Base-by-base conservation (phyloP, 352 stramenopile genomes). In the Phytopythium helicoides region DNA sequence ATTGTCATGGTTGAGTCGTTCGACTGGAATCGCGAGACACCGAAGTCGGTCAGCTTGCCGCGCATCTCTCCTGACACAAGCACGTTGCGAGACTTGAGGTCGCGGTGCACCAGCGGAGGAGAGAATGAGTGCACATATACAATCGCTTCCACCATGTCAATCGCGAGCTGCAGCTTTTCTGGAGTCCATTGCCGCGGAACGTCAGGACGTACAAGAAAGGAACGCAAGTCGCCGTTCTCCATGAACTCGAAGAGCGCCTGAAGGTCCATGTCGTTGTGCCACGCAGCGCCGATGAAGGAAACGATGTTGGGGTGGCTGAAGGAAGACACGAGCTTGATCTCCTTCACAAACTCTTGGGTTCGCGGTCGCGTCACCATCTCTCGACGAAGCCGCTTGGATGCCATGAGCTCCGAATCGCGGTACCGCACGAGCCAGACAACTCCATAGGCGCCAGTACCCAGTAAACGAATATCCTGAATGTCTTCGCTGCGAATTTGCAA, bases 181-280 rank as follows among this genome's bases (percentile, higher is more conserved):
- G 40, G 4, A 9, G 51, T 64, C 68, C 68, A 77, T 12, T 49
- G 33, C 1, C 45, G 52, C 14, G 52, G 56, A 28, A 47, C 16
- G 11, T 39, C 47, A 15, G 47, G 50, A n/a, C 28, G 22, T 11
- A 35, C 36, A 7, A 84, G 58, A 41, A 66, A 66, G 10, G 49
- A 56, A 25, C 68, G 73, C 47, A 86, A 26, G 38, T 85, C 73
- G 15, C 73, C 73, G 12, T 68, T 64, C 16, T 53, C 47, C 68
- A 82, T 81, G 58, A 72, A 86, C 57, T 86, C 71, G 37, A 76
- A 71, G 15, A 82, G 38, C 21, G 59, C 66, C 25, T 79, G 65
- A 10, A 86, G 53, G 46, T 82, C 66, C 2, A 54, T 61, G 37
- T 80, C 56, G 40, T 64, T 70, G 8, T 55, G 75, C 71, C 71